A percentile compares a stretch with the other conserved stretches of the same genome.
Conservation (phyloP, 2,329 filamentous ascomycete genomes). For the Catunica adiposa region DNA sequence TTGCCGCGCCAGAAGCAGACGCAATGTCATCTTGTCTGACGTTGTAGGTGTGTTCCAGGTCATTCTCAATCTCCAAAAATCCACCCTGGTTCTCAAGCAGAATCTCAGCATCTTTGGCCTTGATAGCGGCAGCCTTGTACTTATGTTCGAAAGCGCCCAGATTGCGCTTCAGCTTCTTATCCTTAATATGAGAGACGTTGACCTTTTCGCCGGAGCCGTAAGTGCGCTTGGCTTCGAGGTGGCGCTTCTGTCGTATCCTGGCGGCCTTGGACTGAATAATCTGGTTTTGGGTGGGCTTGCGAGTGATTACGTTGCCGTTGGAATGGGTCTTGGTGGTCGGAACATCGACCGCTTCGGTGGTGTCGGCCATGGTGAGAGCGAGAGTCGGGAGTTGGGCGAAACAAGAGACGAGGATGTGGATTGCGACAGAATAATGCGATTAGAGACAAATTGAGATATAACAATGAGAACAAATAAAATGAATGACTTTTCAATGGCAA, state of each 20-base stretch:
- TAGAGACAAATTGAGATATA: not conserved
- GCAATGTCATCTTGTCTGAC: conserved; percentile 78
- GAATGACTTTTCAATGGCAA: not conserved
- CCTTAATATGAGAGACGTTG: conserved; percentile 54
- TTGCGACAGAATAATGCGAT: not conserved
- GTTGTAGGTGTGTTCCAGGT: conserved; percentile 83
- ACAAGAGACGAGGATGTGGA: not conserved
- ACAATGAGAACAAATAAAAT: not conserved
- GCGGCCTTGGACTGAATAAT: conserved; percentile 20
- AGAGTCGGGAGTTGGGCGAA: not conserved
- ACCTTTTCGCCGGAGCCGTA: conserved; percentile 77
- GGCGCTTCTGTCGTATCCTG: conserved; percentile 33
- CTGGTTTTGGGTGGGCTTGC: conserved; percentile 1
- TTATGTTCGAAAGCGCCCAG: conserved; percentile 65
- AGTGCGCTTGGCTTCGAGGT: conserved; percentile 48
- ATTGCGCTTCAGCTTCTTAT: conserved; percentile 78
- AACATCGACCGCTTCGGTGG: not conserved
- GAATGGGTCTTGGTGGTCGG: conserved; percentile 9
- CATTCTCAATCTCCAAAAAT: conserved; percentile 74
- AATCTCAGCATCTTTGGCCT: conserved; percentile 91
- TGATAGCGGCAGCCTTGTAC: conserved; percentile 62
- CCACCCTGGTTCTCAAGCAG: conserved; percentile 73
- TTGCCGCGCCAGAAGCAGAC: conserved; percentile 57
- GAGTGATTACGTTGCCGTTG: conserved; percentile 1
- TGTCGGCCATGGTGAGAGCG: conserved; percentile 10